Evolutionary conservation across 306 rosid species (phyloP), one percentile per base, ranked within the genome.

Genomic region (Prunus mira): DNA sequence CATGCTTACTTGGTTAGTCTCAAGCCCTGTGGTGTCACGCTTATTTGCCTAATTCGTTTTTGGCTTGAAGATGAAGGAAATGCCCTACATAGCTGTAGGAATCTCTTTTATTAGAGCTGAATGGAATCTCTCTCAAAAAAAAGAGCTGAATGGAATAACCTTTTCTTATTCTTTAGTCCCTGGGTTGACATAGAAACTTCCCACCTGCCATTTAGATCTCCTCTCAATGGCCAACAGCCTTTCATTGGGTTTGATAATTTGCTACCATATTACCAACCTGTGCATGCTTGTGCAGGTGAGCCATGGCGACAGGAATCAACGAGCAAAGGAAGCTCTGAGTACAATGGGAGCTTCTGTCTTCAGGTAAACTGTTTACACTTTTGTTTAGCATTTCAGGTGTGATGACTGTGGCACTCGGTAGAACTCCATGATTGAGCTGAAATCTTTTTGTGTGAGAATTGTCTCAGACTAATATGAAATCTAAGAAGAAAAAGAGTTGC

Each of bases 261-360:
- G 49, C 75, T 73, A 45, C 64, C 57, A 65, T 73, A 27, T 38
- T 50, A 47, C 76, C 77, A 30, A 79, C 67, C 60, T 69, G 43
- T 69, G 49, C 58, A 52, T 79, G 74, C 70, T 56, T 80, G 79
- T 57, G 46, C 85, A 95, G 97, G 93, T 88, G 81, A 89, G 89
- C 81, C 75, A 80, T 38, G 98, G 98, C 64, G 84, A 95, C 45
- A 89, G 93, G 79, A 83, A 63, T 79, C 88, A 85, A 78, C 91
- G 98, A 43, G 94, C 96, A 83, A 84, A 65, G 80, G 74, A 87
- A 86, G 98, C 98, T 73, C 78, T 95, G 84, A 66, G 89, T 80
- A 95, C 93, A 51, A 87, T 95, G 93, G 98, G 98, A 60, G 96
- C 98, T 78, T 95, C 98, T 75, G 98, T 95, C 65, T 90, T 95